phyloP scores from a whole-genome alignment of 2,329 filamentous ascomycete genomes.

The Fulvia fulva region DNA sequence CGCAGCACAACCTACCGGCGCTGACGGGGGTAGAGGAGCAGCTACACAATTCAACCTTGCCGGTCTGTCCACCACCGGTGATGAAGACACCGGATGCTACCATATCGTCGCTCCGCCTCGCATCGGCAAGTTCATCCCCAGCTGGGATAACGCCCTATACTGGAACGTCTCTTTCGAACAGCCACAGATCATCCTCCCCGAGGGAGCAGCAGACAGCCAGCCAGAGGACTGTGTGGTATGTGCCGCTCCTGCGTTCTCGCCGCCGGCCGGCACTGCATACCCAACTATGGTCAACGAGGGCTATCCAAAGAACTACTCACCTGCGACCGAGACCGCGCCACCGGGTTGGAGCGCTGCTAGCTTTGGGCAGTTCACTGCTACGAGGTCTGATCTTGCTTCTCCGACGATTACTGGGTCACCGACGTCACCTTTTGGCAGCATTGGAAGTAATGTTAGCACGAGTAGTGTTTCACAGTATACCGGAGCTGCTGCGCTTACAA shows the following conservation, averaged over 20 bases:
- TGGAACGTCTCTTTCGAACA: constrained; percentile 7
- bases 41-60: background rate
- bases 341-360: background rate
- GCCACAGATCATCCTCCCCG: constrained; percentile 1
- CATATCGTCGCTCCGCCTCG: constrained; percentile 3
- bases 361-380: constrained; percentile 2
- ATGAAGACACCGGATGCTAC: background rate
- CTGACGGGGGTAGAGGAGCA: background rate
- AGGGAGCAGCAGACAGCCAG: background rate
- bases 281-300: constrained; percentile 2
- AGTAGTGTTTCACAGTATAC: background rate
- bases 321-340: constrained; percentile 1
- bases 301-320: background rate
- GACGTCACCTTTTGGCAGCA: background rate
- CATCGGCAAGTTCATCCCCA: constrained; percentile 1
- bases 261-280: background rate
- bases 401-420: background rate
- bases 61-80: background rate
- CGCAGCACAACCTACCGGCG: background rate
- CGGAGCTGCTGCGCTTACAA: background rate
- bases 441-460: background rate
- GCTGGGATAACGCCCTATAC: background rate
- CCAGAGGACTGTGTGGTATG: background rate
- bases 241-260: background rate
- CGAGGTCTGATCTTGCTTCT: background rate